Evolutionary conservation across 257 asterid species (phyloP), one percentile per base, ranked within the genome.

Genomic region (Primulina tabacum): DNA sequence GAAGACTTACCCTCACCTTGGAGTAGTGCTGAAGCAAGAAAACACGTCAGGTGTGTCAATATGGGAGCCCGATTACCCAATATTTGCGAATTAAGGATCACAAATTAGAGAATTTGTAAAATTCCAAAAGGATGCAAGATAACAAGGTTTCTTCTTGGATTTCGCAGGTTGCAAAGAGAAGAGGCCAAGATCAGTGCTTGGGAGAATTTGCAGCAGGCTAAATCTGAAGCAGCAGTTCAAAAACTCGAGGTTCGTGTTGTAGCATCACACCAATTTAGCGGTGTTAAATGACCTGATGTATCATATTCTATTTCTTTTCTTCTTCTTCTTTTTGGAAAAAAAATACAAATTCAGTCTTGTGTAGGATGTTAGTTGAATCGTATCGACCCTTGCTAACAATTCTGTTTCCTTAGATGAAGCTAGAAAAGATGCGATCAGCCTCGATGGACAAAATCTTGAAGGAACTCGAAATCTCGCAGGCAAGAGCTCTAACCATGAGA

Each of bases 121-220:
- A 67, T 43, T 4, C 34, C 50, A 2, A 53, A 12, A 11, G 26
- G 14, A 32, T 66, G 14, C 21, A 35, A 56, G 62, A 65, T 11
- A 33, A 29, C 21, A 35, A 65, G 34, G 55, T 11, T 47, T 33
- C 20, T 32, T 74, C 28, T n/a, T 38, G 59, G 21, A 69, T 63
- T 60, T 14, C 58, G 72, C 84, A 88, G 95, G 85, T 68, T 85
- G 67, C 86, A 80, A 71, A 77, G 95, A 68, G 96, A 87, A 76
- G 95, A 87, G 76, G 92, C 88, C 4, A 90, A 82, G 78, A 87
- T 90, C 67, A 67, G 69, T 64, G 95, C 96, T 37, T 90, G 97
- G 97, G 97, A 88, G 83, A 90, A 90, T 73, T 79, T 91, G 83
- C 97, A 91, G 71, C 89, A 86, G 85, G 97, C 95, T 37, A 89